Evolutionary conservation across 345 rosid genomes (phyloP).

Genomic region (Euphorbia pulcherrima): DNA sequence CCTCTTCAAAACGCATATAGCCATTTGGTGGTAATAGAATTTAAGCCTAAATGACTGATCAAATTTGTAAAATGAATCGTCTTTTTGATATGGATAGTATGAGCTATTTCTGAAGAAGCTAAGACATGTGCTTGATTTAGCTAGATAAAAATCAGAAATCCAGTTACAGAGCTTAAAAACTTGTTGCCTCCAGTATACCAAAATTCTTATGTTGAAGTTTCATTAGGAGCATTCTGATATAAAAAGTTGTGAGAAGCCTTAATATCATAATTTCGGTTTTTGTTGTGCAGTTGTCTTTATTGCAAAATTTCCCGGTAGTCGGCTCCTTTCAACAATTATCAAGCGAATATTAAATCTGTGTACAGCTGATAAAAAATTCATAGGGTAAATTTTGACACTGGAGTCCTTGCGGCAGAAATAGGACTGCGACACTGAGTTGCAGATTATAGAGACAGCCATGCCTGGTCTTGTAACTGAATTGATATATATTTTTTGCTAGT

Average conservation of each 20-base stretch:
- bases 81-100: not conserved
- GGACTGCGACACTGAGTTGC: not conserved
- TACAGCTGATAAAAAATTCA: slow-evolving; percentile 1
- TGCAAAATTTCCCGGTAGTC: slow-evolving; percentile 6
- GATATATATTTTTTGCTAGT: not conserved
- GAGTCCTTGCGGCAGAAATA: not conserved
- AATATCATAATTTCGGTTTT: not conserved
- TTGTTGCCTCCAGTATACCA: not conserved
- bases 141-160: not conserved
- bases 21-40: not conserved
- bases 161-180: not conserved
- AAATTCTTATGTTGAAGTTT: not conserved
- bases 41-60: not conserved
- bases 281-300: slow-evolving; percentile 10
- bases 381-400: slow-evolving; percentile 7
- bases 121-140: not conserved
- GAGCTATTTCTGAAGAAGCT: not conserved
- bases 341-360: slow-evolving; percentile 6
- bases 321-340: not conserved
- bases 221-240: not conserved
- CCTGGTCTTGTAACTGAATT: slow-evolving; percentile 6
- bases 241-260: not conserved
- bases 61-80: not conserved
- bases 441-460: not conserved
- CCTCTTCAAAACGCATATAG: too few relatives aligned